phyloP scores from a whole-genome alignment of 2,329 filamentous ascomycete species.

The Colletotrichum kahawae region DNA sequence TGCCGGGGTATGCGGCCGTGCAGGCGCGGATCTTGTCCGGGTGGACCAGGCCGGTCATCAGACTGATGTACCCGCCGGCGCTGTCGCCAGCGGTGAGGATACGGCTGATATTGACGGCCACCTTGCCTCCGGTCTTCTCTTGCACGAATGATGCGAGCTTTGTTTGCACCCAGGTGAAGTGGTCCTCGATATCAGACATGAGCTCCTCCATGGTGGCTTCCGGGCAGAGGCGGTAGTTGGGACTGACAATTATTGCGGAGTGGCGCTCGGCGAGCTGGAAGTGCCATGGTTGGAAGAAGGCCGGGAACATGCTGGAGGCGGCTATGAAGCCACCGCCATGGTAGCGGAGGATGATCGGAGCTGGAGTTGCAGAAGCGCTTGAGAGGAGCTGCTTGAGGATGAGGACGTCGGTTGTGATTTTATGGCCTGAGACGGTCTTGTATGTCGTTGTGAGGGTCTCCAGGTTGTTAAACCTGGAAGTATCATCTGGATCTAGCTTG shows the following conservation, averaged over 20 bases:
- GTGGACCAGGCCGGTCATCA: conserved; percentile 26
- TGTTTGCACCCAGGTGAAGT: conserved; percentile 28
- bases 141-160: conserved; percentile 20
- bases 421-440: background rate
- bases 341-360: conserved; percentile 16
- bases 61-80: conserved; percentile 30
- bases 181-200: conserved; percentile 30
- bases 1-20: conserved; percentile 24
- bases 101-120: background rate
- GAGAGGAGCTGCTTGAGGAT: conserved; percentile 28
- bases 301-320: conserved; percentile 23
- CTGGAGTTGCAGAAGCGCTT: background rate
- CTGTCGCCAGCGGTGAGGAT: conserved; percentile 4
- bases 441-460: background rate
- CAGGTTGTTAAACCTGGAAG: background rate
- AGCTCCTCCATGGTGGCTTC: conserved; percentile 28
- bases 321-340: conserved; percentile 31
- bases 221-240: conserved; percentile 29
- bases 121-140: conserved; percentile 21
- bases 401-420: conserved; percentile 24
- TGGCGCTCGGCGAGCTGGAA: conserved; percentile 27
- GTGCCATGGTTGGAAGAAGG: conserved; percentile 29
- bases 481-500: background rate
- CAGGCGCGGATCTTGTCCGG: conserved; percentile 24
- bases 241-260: conserved; percentile 28